Conservation (phyloP, 2,329 filamentous ascomycete genomes). For the Sporothrix pseudoabietina region DNA sequence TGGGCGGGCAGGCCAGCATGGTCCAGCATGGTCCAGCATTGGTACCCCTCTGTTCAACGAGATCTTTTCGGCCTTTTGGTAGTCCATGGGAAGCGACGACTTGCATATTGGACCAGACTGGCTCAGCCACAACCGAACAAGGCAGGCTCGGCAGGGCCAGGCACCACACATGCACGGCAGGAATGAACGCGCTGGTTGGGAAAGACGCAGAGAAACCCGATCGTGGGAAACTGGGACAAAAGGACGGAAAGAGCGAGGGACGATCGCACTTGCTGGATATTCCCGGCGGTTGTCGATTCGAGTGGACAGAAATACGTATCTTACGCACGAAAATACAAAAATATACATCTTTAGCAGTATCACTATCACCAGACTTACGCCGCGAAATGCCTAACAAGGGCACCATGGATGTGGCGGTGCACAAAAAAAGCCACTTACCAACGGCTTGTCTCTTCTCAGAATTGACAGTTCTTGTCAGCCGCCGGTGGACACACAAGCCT, state of each 20-base stretch:
- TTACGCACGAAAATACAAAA: not conserved
- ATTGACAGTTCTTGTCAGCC: constrained; percentile 5
- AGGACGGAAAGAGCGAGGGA: constrained; percentile 6
- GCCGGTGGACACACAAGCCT: constrained; percentile 5
- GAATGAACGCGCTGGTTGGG: not conserved
- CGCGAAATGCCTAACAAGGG: constrained; percentile 1
- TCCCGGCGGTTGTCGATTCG: not conserved
- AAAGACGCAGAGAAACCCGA: not conserved
- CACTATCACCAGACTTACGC: not conserved
- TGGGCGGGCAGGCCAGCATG: not conserved
- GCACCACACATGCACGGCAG: not conserved
- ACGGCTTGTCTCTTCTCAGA: constrained; percentile 19
- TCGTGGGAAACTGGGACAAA: not conserved
- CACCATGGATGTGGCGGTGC: not conserved
- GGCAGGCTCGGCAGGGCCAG: not conserved
- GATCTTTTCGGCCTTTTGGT: not conserved
- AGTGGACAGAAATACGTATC: not conserved
- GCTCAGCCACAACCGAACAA: constrained; percentile 20
- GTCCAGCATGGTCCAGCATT: not conserved
- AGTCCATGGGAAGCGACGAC: not conserved
- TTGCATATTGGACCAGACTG: not conserved
- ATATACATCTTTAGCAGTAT: not conserved
- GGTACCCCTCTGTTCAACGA: not conserved
- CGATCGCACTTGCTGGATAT: not conserved
- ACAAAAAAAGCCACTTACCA: constrained; percentile 12